Conservation (phyloP, 768 basidiomycete genomes). For the Gelatoporia subvermispora region DNA sequence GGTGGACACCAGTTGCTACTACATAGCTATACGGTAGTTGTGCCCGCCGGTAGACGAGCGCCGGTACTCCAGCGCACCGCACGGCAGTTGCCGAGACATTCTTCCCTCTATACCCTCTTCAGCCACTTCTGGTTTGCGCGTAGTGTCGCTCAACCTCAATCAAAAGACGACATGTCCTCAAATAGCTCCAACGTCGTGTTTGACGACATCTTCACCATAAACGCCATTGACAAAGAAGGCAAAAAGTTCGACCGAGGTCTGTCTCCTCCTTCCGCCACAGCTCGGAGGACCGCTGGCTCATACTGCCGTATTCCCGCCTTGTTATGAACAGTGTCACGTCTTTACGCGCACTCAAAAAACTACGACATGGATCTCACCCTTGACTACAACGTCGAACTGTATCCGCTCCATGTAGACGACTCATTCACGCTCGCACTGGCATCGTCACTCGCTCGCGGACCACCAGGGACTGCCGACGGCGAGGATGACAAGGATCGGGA, state of each 20-base stretch:
- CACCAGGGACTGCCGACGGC: constrained; percentile 50
- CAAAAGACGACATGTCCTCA: constrained; percentile 15
- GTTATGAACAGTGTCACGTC: constrained; percentile 92
- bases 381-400: constrained; percentile 92
- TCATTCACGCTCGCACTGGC: constrained; percentile 85
- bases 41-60: background rate
- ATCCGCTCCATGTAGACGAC: constrained; percentile 64
- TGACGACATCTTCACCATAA: constrained; percentile 88
- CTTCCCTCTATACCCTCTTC: background rate
- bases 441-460: constrained; percentile 63
- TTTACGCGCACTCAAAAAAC: constrained; percentile 86
- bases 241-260: constrained; percentile 97
- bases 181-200: constrained; percentile 76
- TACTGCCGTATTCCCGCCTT: background rate
- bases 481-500: constrained; percentile 69
- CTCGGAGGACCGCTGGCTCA: background rate
- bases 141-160: background rate
- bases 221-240: constrained; percentile 83
- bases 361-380: constrained; percentile 90
- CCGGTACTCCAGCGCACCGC: too few species aligned
- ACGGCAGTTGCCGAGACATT: background rate
- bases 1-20: too few species aligned
- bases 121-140: background rate
- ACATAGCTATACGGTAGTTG: too few species aligned
- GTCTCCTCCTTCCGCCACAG: constrained; percentile 18